Base-by-base conservation (phyloP, 1,284 basidiomycete genomes). In the Microbotryomycetes sp. region DNA sequence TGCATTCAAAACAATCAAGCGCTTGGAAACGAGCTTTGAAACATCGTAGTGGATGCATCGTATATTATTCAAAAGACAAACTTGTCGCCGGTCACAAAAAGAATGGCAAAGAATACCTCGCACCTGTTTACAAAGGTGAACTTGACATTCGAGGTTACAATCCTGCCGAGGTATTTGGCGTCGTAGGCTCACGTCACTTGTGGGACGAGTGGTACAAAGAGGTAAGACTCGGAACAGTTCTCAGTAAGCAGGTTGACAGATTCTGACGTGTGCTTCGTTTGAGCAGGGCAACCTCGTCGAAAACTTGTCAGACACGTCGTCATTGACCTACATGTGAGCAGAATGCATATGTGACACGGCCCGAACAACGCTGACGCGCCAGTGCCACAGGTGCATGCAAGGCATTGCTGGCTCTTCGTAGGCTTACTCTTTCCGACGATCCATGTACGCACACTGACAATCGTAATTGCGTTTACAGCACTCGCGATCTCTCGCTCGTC, bases 191-290 rank as follows among this genome's bases (percentile, higher is more conserved):
- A 3, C 59, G 70, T 30, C 69, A 71, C 50, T 59, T 72, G 2
- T 72, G 71, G 71, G 71, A 72, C 52, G 71, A 72, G 42, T 72
- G 71, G 71, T 70, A 52, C 26, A 52, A 52, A 6, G 50, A 52
- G 50, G 50, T 64, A 32, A 14, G 56, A n/a, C 31, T n/a, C 51
- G n/a, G 36, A 42, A 42, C 36, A 42, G 36, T 42, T 59, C 6
- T n/a, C n/a, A n/a, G n/a, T n/a, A 36, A 28, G 25, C 48, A 32
- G 36, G 19, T 60, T 16, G 23, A 52, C 2, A 16, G 19, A n/a
- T 3, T 16, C 12, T 12, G 23, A 55, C 5, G 36, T 25, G 45
- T 45, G 36, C 23, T 45, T 30, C 31, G 29, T 26, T 52, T 55
- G 12, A 4, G 22, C 64, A 69, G 29, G 71, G 71, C 22, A 69